Percentiles rank a stretch among this genome's conserved stretches.
These are phyloP conservation scores for Solanum bulbocastanum DNA, from an alignment of 257 asterid species.

Conservation along the genomic window DNA sequence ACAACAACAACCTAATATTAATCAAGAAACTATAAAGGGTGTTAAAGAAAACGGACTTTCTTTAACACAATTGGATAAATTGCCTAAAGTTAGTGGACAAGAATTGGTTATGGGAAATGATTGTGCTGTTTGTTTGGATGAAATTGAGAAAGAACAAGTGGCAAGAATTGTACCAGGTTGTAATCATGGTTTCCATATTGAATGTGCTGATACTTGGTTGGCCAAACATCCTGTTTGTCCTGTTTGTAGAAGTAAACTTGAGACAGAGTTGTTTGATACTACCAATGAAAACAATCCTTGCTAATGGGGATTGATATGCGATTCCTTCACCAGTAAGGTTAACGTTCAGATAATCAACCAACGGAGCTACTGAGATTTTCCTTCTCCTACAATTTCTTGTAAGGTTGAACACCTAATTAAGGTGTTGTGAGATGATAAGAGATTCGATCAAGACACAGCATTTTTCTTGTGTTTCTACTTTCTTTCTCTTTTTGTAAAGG, in stretches of 20 bases:
- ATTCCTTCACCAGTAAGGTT: background rate
- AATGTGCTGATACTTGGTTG: constrained; percentile 80
- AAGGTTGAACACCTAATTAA: background rate
- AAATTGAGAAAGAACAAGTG: constrained; percentile 47
- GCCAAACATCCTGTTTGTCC: constrained; percentile 62
- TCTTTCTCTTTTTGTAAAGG: background rate
- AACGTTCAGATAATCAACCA: too few species aligned
- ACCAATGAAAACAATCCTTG: constrained; percentile 40
- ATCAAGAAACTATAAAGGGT: background rate
- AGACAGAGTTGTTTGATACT: constrained; percentile 34
- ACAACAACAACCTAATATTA: background rate
- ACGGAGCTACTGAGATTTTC: accelerated
- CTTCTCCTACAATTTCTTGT: background rate
- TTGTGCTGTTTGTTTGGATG: constrained; percentile 79
- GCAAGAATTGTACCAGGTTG: constrained; percentile 80
- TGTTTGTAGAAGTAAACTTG: constrained; percentile 55
- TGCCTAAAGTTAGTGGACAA: constrained; percentile 49
- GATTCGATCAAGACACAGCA: background rate
- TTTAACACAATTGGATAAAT: constrained; percentile 50
- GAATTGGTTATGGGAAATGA: constrained; percentile 61
- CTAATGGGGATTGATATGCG: background rate
- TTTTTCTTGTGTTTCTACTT: background rate
- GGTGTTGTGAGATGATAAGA: background rate
- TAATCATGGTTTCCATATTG: constrained; percentile 73
- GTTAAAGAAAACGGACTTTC: constrained; percentile 40